These are phyloP conservation scores for Pouteria campechiana DNA, from an alignment of 179 eudicot genomes.

Conservation along the genomic window DNA sequence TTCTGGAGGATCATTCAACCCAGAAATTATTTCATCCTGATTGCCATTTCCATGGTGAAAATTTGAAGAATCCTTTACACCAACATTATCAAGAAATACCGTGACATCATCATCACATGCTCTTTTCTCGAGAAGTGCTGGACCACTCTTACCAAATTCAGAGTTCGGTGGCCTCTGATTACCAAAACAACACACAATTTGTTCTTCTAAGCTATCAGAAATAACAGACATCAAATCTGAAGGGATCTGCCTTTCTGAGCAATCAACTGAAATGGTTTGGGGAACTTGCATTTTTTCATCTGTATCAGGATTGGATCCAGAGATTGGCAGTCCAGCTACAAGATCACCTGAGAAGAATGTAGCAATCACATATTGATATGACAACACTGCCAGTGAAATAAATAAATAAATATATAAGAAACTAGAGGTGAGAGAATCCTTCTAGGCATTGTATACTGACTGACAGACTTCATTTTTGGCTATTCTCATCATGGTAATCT, in stretches of 20 bases:
- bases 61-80: constrained; percentile 7
- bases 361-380: too few relatives aligned
- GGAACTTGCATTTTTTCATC: constrained; percentile 7
- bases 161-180: constrained; percentile 13
- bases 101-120: constrained; percentile 6
- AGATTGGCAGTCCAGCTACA: constrained; percentile 27
- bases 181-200: constrained; percentile 9
- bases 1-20: constrained; percentile 6
- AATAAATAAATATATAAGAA: too few relatives aligned
- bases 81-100: constrained; percentile 6
- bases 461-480: too few relatives aligned
- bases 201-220: constrained; percentile 53
- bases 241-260: constrained; percentile 13
- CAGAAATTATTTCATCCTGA: constrained; percentile 4
- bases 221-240: constrained; percentile 22
- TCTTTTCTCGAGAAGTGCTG: constrained; percentile 8
- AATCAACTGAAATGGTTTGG: constrained; percentile 8
- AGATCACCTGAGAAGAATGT: constrained; percentile 1
- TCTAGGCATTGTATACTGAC: too few relatives aligned
- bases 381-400: too few relatives aligned
- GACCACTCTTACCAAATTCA: constrained; percentile 15
- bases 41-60: constrained; percentile 11
- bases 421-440: too few relatives aligned
- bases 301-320: constrained; percentile 17
- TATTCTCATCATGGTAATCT: too few relatives aligned